phyloP scores from a whole-genome alignment of 306 rosid species.

The Rosa chinensis region DNA sequence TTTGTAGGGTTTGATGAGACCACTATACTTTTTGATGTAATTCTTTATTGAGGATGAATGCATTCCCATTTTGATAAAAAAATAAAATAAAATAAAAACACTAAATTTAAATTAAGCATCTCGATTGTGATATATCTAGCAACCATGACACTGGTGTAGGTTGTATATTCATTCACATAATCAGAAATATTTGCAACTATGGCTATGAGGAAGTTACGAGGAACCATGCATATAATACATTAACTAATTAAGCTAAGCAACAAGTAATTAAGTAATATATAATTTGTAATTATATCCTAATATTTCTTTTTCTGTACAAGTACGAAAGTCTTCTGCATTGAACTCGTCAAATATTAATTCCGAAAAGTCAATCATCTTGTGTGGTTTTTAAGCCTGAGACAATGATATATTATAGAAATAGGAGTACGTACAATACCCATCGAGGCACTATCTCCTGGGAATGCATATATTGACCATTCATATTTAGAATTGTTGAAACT shows the following conservation, averaged over 20 bases:
- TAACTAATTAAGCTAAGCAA: neutral
- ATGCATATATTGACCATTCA: neutral
- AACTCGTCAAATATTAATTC: slow-evolving; percentile 26
- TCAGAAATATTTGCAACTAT: neutral
- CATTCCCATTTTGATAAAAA: too few species aligned
- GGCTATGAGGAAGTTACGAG: neutral
- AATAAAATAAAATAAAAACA: too few species aligned
- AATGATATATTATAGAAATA: neutral
- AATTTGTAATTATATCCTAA: too few species aligned
- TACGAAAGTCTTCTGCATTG: neutral
- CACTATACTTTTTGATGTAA: too few species aligned
- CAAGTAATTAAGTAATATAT: neutral
- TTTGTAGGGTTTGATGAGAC: too few species aligned
- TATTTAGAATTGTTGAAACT: neutral
- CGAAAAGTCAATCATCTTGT: slow-evolving; percentile 4
- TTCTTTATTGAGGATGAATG: too few species aligned
- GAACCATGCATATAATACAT: neutral
- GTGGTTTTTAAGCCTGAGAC: neutral
- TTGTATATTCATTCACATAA: neutral
- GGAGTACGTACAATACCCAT: neutral
- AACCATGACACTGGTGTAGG: neutral
- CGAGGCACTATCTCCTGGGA: neutral
- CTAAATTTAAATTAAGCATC: neutral
- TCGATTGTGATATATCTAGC: neutral
- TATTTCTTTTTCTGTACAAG: neutral